Evolutionary conservation across 148 eudicot genomes (phyloP).

Genomic region (Simmondsia chinensis): DNA sequence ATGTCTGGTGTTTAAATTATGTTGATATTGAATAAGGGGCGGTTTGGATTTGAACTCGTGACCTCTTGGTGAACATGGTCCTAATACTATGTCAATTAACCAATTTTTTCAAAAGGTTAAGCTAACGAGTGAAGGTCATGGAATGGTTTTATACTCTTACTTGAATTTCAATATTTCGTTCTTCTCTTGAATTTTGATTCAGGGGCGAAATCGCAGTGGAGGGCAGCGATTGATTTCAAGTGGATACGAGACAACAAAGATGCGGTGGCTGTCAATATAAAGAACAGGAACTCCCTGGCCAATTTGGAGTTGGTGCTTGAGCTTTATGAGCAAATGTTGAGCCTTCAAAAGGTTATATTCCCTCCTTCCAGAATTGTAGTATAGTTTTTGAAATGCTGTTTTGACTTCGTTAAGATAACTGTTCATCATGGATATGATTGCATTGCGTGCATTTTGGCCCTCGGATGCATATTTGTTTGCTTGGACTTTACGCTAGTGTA

Average conservation of each 20-base stretch:
- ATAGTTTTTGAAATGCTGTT: not conserved
- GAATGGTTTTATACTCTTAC: too few relatives aligned
- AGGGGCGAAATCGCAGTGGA: slow-evolving; percentile 77
- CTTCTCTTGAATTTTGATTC: slow-evolving; percentile 1
- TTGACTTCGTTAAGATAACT: not conserved
- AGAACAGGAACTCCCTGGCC: slow-evolving; percentile 62
- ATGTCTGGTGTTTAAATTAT: too few relatives aligned
- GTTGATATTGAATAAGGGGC: too few relatives aligned
- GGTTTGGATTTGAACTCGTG: too few relatives aligned
- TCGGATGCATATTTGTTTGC: too few relatives aligned
- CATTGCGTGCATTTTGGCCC: too few relatives aligned
- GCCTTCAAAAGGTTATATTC: slow-evolving; percentile 63
- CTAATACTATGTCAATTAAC: too few relatives aligned
- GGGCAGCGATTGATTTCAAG: slow-evolving; percentile 89
- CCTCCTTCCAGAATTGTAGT: not conserved
- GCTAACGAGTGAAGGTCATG: too few relatives aligned
- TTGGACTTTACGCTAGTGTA: too few relatives aligned
- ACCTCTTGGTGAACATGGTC: too few relatives aligned
- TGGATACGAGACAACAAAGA: slow-evolving; percentile 72
- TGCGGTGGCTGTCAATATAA: slow-evolving; percentile 57
- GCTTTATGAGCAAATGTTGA: slow-evolving; percentile 57
- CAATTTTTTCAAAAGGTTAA: too few relatives aligned
- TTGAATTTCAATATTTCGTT: not conserved
- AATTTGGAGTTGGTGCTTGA: slow-evolving; percentile 73
- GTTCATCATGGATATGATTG: too few relatives aligned